Evolutionary conservation across 805 yeast genomes (phyloP).

Genomic region (Scheffersomyces coipomensis): DNA sequence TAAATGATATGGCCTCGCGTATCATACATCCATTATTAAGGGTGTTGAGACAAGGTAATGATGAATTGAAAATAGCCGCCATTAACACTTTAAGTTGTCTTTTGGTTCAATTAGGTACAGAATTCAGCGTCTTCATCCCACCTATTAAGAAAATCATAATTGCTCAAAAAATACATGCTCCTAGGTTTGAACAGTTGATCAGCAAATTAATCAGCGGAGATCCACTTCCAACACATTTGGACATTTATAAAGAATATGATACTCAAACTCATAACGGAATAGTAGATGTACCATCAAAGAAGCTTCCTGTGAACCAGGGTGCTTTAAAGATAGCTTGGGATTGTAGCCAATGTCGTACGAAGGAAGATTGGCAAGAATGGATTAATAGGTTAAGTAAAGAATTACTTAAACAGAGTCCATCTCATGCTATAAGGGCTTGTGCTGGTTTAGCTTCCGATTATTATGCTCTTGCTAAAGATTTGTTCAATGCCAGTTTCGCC

Average conservation of each 20-base stretch:
- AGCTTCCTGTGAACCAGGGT: constrained; percentile 66
- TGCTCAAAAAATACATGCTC: constrained; percentile 62
- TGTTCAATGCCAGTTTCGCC: constrained; percentile 92
- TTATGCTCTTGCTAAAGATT: constrained; percentile 82
- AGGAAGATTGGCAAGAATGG: constrained; percentile 99
- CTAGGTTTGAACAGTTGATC: constrained; percentile 78
- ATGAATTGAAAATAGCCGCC: constrained; percentile 61
- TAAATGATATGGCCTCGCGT: constrained; percentile 87
- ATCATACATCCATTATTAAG: constrained; percentile 84
- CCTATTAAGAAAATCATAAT: constrained; percentile 67
- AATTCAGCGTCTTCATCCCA: constrained; percentile 83
- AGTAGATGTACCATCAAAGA: constrained; percentile 66
- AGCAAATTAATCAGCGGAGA: constrained; percentile 78
- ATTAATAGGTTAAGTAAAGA: constrained; percentile 82
- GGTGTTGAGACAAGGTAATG: constrained; percentile 50
- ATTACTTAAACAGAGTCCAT: constrained; percentile 85
- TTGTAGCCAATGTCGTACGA: constrained; percentile 80
- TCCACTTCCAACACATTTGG: constrained; percentile 75
- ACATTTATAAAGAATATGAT: constrained; percentile 63
- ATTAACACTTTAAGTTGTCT: constrained; percentile 80
- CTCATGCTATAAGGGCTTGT: constrained; percentile 92
- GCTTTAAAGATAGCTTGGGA: constrained; percentile 87
- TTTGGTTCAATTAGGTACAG: constrained; percentile 77
- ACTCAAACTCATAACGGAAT: constrained; percentile 44
- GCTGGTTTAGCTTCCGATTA: constrained; percentile 84